Conservation (phyloP, 139 green algal genomes). For the Ettlia oleoabundans region DNA sequence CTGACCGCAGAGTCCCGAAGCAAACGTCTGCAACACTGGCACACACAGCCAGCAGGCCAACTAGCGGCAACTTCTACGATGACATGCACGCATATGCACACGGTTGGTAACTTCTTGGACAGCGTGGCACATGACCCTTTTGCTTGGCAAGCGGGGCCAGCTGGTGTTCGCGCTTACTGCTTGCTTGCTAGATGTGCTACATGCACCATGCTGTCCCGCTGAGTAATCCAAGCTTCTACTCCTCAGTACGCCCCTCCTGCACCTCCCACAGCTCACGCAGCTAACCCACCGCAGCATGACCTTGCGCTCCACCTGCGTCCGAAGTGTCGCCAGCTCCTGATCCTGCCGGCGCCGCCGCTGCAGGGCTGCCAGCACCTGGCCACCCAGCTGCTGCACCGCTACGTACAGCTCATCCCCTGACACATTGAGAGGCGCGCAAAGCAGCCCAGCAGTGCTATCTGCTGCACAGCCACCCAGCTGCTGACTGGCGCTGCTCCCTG, state of each 20-base stretch:
- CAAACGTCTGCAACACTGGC: conserved; percentile 36
- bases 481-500: not conserved
- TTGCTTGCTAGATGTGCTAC: no score
- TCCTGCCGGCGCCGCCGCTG: not conserved
- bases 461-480: not conserved
- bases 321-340: conserved; percentile 32
- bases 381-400: conserved; percentile 10
- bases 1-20: conserved; percentile 44
- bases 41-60: no score
- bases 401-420: conserved; percentile 7
- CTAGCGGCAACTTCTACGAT: no score
- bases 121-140: no score
- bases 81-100: no score
- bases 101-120: no score
- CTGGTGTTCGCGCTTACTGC: no score
- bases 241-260: no score
- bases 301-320: conserved; percentile 43
- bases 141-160: no score
- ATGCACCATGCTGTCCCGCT: no score
- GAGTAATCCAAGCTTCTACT: no score
- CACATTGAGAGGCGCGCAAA: conserved; percentile 3
- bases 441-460: conserved; percentile 1
- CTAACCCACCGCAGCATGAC: conserved; percentile 43
- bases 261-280: no score
- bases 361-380: conserved; percentile 7